Base-by-base conservation (phyloP, 176 grass and related monocot genomes). In the Phragmites australis region DNA sequence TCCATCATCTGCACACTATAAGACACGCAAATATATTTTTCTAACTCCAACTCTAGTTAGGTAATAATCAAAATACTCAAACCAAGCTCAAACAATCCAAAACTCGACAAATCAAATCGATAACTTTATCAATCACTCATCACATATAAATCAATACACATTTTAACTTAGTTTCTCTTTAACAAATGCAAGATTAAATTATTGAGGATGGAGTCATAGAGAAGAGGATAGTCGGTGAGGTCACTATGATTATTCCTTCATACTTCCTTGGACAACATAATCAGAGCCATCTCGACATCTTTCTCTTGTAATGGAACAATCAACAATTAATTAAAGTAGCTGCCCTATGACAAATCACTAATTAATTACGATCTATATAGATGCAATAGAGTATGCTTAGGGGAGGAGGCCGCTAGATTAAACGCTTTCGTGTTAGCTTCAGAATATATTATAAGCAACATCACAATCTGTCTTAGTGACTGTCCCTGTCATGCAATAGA, bases 291-390 rank as follows among this genome's bases (percentile, higher is more conserved):
- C 21, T 59, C 49, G 57, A 68, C 81, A 39, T 76, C 85, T 88
- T 91, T 85, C 82, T 84, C 48, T 91, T 91, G 89, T 87, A 81
- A 87, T 37, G 72, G 85, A 85, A 87, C 61, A 87, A 83, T 54
- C 62, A 83, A 75, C 43, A 63, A 65, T 61, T 29, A 82, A 83
- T 60, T 65, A 84, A 71, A 48, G 10, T 30, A 54, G 49, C 51
- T 71, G 70, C 64, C 70, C 54, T 77, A 13, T 74, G 31, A 51
- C 34, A 65, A 67, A 70, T 58, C 70, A 65, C 43, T 87, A 80
- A 83, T 70, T 85, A 80, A 75, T 75, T 80, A 83, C 58, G 51
- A 76, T 55, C 82, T 77, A 60, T 52, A 39, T 77, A 56, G 40
- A 25, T 76, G 66, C 22, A 50, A 64, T 55, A 65, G 45, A 76